Evolutionary conservation across 306 rosid species (phyloP).

Genomic region (Corylus heterophylla): DNA sequence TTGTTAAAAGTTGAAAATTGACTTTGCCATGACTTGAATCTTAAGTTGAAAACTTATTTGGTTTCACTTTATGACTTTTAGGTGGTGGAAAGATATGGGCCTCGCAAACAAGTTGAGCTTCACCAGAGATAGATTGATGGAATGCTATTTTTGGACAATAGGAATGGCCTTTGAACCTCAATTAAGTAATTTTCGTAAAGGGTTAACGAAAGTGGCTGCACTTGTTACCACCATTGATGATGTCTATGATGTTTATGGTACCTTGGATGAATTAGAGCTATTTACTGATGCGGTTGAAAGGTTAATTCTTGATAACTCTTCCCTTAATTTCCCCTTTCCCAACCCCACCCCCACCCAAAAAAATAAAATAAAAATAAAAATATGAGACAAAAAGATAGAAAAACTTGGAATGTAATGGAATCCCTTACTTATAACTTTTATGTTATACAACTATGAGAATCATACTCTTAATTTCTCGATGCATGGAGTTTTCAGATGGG

Average conservation of each 20-base stretch:
- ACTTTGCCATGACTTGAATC: neutral
- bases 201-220: too few species aligned
- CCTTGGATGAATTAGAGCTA: constrained; percentile 47
- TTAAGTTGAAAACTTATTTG: neutral
- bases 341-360: too few species aligned
- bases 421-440: neutral
- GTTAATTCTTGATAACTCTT: constrained; percentile 20
- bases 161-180: too few species aligned
- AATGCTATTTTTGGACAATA: too few species aligned
- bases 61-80: neutral
- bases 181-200: too few species aligned
- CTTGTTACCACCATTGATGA: constrained; percentile 50
- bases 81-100: too few species aligned
- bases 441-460: neutral
- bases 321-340: neutral
- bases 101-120: too few species aligned
- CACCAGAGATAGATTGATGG: too few species aligned
- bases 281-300: constrained; percentile 54
- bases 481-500: constrained; percentile 41
- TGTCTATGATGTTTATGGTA: constrained; percentile 57
- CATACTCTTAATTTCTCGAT: neutral
- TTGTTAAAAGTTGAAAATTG: too few species aligned
- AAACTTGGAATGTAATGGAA: neutral
- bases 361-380: too few species aligned
- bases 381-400: too few species aligned